Base-by-base conservation (phyloP, 108 stramenopile species). In the Skeletonema grethae region DNA sequence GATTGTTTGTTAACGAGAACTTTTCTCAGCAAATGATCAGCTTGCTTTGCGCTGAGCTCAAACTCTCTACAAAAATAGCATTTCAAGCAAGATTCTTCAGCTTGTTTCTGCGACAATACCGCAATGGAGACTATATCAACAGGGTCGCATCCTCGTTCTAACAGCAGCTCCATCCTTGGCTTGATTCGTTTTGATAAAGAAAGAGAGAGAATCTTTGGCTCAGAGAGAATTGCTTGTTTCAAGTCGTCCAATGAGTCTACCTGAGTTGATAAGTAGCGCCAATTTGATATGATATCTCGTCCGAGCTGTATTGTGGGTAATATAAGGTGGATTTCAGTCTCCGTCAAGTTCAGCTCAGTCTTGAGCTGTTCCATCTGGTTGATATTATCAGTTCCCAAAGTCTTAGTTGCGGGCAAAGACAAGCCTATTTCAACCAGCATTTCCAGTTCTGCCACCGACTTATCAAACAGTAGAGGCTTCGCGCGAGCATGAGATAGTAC, bases 341-440 rank as follows among this genome's bases (percentile, higher is more conserved):
- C 55, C 28, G 76, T 70, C 63, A 70, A 58, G 65, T 77, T 70
- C 22, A 70, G 67, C 24, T 29, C n/a, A 24, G 61, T 25, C 28
- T 77, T 55, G 35, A 76, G 18, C 28, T 67, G 24, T 15, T 48
- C 29, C 25, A 61, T 69, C 57, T 67, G 68, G 43, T 69, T 35
- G 10, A 70, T 66, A 5, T 53, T 22, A 0, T 22, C 5, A 24
- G 50, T 22, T 1, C 18, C 20, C 50, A 53, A 24, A 53, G 50
- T 24, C 4, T 53, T 9, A 22, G 22, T 22, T 9, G 24, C 22
- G 18, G 50, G 22, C 50, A 22, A n/a, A 20, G 22, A 7, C 3
- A 53, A 8, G 6, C 18, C 50, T 22, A 0, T 53, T 53, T 24
- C 22, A 16, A 53, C 50, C 50, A 53, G 9, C 50, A 24, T 24